Base-by-base conservation (phyloP, 2,329 filamentous ascomycete species). In the Ascocoryne sarcoides region DNA sequence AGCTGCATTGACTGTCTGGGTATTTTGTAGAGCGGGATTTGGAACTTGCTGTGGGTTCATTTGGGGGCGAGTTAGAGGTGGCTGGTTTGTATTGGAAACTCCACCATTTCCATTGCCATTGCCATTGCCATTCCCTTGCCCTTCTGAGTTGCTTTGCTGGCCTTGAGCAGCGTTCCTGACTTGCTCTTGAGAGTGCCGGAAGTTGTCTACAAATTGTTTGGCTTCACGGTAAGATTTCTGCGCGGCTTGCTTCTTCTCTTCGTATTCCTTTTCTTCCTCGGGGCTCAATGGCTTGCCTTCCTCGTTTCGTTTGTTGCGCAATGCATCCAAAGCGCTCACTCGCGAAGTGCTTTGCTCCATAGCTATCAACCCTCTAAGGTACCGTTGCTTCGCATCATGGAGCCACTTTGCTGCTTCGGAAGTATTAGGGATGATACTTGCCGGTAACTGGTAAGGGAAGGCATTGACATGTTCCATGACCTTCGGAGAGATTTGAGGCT, bases 381-480 rank as follows among this genome's bases (percentile, higher is more conserved):
- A 74, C 39, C 63, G 65, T 0, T 62, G 58, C 49, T 67, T 72
- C 21, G 66, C 60, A 1, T 73, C 67, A 5, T 66, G 60, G 2
- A 68, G 53, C 69, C 69, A 75, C 46, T 71, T 70, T 0, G 55
- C 46, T 2, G 63, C 61, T 4, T 64, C 61, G n/a, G 70, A 64
- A 0, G 62, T 60, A 3, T 63, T 60, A 12, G 68, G 65, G 0
- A 59, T 53, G 0, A 72, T 39, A n/a, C 62, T 57, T 1, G 63
- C 50, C 1, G 69, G 69, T 1, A 67, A 57, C 10, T 62, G 59
- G 48, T 70, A 75, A 2, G 62, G 63, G 50, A 75, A 67, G 40
- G 65, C 63, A 12, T 60, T 67, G 15, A 75, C 60, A 43, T 72
- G 70, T 4, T 65, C 58, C 41, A 69, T 47, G 26, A 76, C 33